These are phyloP conservation scores for Apiotrichum veenhuisii DNA, from an alignment of 1,284 basidiomycete genomes.

Conservation along the genomic window DNA sequence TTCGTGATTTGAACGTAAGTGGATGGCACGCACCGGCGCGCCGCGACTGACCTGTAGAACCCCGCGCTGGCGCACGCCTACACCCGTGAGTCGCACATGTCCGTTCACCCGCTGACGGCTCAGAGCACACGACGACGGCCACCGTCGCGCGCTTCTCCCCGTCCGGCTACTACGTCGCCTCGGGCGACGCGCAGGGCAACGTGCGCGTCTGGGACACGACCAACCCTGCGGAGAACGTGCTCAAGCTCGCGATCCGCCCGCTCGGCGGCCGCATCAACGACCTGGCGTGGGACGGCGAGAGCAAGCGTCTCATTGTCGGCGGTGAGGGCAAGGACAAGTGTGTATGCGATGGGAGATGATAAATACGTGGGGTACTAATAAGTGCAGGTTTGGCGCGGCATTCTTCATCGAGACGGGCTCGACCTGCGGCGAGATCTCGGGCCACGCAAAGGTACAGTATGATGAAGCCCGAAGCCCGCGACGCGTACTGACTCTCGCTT, in stretches of 20 bases:
- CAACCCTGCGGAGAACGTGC: conserved; percentile 69
- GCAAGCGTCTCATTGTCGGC: conserved; percentile 92
- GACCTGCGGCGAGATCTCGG: conserved; percentile 87
- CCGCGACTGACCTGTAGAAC: conserved; percentile 18
- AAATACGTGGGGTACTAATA: neutral
- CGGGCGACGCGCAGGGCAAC: conserved; percentile 73
- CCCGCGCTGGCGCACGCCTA: conserved; percentile 42
- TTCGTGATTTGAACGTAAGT: conserved; percentile 60
- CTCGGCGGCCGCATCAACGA: conserved; percentile 85
- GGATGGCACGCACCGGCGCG: neutral
- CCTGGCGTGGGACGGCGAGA: conserved; percentile 93
- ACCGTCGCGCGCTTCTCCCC: conserved; percentile 90
- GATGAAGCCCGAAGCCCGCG: neutral
- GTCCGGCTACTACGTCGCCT: conserved; percentile 92
- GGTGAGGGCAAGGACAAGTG: conserved; percentile 89
- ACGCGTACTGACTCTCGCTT: neutral
- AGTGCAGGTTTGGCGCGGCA: conserved; percentile 70
- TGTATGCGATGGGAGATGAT: too few relatives aligned
- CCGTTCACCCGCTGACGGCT: neutral
- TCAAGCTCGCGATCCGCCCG: conserved; percentile 81
- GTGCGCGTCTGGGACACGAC: conserved; percentile 92
- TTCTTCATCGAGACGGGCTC: conserved; percentile 85
- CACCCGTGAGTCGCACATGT: conserved; percentile 36
- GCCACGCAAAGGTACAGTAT: conserved; percentile 76
- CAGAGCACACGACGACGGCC: conserved; percentile 76